Percentiles rank a stretch among this genome's conserved stretches.
Evolutionary conservation across 495 filamentous ascomycete species (phyloP).

Genomic region (Aspergillus biplanus): DNA sequence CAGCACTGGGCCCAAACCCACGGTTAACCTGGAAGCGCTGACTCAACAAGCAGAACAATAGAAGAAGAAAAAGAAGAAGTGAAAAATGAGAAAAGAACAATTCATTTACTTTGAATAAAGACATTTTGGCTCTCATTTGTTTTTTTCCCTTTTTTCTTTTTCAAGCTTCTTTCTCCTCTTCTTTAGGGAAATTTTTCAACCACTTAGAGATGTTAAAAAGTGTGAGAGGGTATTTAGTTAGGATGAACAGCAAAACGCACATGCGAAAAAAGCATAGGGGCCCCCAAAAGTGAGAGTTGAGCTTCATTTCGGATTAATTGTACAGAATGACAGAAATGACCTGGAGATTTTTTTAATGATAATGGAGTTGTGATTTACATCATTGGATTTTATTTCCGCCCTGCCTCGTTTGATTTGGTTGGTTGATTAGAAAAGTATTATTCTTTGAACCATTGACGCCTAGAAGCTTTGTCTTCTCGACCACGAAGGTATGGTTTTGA

Average conservation of each 20-base stretch:
- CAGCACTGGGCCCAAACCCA: slow-evolving; percentile 20
- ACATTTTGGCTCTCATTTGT: slow-evolving; percentile 6
- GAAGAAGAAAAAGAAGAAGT: slow-evolving; percentile 22
- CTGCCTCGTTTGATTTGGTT: no score
- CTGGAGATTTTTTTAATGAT: slow-evolving; percentile 10
- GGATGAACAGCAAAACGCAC: neutral
- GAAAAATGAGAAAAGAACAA: neutral
- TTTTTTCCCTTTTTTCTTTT: slow-evolving; percentile 3
- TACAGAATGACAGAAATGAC: slow-evolving; percentile 18
- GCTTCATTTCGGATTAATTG: slow-evolving; percentile 5
- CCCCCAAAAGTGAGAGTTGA: neutral
- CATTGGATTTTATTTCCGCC: no score
- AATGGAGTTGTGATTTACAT: slow-evolving; percentile 3
- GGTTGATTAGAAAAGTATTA: no score
- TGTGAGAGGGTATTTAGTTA: neutral
- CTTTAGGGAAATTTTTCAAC: neutral
- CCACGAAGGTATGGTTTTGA: no score
- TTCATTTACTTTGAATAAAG: slow-evolving; percentile 3
- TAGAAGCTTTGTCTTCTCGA: no score
- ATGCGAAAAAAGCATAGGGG: neutral
- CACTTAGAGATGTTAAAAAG: neutral
- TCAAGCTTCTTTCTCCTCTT: neutral
- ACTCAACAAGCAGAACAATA: slow-evolving; percentile 39
- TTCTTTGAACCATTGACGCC: no score
- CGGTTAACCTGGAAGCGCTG: slow-evolving; percentile 44